A percentile compares a stretch with the other conserved stretches of the same genome.
Evolutionary conservation across 2,329 filamentous ascomycete genomes (phyloP).

Genomic region (Colletotrichum sp.): DNA sequence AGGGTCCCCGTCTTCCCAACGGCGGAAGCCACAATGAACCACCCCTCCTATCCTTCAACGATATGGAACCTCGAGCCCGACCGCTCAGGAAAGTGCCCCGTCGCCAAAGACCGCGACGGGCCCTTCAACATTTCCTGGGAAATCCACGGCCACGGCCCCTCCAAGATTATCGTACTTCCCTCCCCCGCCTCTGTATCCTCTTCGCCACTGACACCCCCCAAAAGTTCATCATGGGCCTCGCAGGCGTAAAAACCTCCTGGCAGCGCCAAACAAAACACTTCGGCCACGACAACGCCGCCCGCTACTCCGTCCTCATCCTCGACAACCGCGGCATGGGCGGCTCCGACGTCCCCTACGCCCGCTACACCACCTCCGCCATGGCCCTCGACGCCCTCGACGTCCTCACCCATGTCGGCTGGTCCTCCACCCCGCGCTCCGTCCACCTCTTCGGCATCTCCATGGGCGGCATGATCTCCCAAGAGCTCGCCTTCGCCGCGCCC

Average conservation of each 20-base stretch:
- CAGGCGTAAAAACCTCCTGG: constrained; percentile 71
- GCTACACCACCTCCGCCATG: constrained; percentile 87
- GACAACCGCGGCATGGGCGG: constrained; percentile 88
- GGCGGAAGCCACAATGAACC: constrained; percentile 63
- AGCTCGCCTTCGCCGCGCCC: constrained; percentile 66
- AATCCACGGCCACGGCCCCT: constrained; percentile 76
- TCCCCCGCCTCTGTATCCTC: no score
- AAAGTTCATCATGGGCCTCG: constrained; percentile 80
- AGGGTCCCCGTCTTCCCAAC: constrained; percentile 40
- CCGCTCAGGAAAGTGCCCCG: constrained; percentile 62
- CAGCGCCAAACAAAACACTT: constrained; percentile 86
- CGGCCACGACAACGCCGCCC: constrained; percentile 70
- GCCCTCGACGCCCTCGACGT: constrained; percentile 78
- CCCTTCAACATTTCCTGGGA: constrained; percentile 81
- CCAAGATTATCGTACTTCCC: constrained; percentile 69
- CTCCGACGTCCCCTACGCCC: constrained; percentile 76
- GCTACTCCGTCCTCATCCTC: constrained; percentile 76
- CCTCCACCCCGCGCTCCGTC: constrained; percentile 43
- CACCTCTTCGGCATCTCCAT: constrained; percentile 82
- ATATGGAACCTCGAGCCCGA: constrained; percentile 74
- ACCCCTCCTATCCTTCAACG: constrained; percentile 70
- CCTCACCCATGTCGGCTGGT: constrained; percentile 73
- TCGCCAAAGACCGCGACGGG: constrained; percentile 74
- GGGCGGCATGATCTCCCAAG: constrained; percentile 92
- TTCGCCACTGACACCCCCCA: neutral